Conservation (phyloP, 108 stramenopile species). For the Skeletonema tropicum region DNA sequence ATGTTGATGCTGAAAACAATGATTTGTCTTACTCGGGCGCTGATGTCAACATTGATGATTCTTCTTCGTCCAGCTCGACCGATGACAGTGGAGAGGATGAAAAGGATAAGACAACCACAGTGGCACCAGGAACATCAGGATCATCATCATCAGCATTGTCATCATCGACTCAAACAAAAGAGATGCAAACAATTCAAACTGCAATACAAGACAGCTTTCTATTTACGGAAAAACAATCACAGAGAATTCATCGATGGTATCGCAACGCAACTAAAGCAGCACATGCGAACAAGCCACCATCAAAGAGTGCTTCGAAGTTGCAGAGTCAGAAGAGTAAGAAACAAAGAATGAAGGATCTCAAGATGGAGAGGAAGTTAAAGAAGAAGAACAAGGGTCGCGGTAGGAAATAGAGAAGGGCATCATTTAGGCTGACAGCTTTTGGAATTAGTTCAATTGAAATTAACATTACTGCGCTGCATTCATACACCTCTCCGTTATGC, state of each 20-base stretch:
- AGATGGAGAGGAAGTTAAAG: slow-evolving; percentile 44
- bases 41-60: neutral
- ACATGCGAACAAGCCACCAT: slow-evolving; percentile 57
- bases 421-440: neutral
- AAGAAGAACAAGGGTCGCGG: slow-evolving; percentile 30
- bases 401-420: neutral
- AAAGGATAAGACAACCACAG: neutral
- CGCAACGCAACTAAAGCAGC: slow-evolving; percentile 63
- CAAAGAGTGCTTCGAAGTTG: slow-evolving; percentile 57
- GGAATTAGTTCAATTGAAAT: neutral
- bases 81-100: neutral
- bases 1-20: neutral
- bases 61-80: neutral
- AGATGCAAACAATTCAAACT: slow-evolving; percentile 9
- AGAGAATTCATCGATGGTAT: slow-evolving; percentile 61
- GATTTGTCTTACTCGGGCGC: neutral
- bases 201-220: slow-evolving; percentile 16
- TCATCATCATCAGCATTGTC: neutral
- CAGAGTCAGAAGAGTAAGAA: slow-evolving; percentile 64
- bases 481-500: neutral
- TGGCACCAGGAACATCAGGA: neutral
- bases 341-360: slow-evolving; percentile 41
- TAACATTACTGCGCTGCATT: neutral
- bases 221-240: slow-evolving; percentile 70
- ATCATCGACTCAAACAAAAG: neutral